A percentile compares a stretch with the other conserved stretches of the same genome.
These are phyloP conservation scores for Dendrocalamus latiflorus DNA, from an alignment of 202 grass and related monocot species.

Conservation along the genomic window DNA sequence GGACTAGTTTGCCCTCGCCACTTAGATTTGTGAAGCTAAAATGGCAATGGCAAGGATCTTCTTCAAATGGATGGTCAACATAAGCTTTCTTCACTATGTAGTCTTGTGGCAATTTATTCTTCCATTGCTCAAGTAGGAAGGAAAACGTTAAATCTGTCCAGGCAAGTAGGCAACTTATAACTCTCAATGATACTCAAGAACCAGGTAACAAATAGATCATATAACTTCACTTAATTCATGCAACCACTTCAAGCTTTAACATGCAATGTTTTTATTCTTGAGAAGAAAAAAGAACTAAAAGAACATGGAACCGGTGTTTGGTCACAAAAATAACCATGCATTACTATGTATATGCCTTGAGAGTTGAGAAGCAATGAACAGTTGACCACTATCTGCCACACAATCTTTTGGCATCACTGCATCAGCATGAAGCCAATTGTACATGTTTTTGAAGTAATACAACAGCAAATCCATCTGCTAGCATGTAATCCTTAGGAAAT, in stretches of 20 bases:
- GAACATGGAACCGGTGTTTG: neutral
- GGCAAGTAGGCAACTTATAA: constrained; percentile 24
- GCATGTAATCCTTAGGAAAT: neutral
- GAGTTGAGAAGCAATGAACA: constrained; percentile 1
- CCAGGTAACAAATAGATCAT: constrained; percentile 8
- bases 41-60: constrained; percentile 73
- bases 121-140: constrained; percentile 88
- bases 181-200: neutral
- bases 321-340: neutral
- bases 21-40: constrained; percentile 64
- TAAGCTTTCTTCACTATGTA: constrained; percentile 65
- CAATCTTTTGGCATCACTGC: neutral
- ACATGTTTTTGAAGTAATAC: constrained; percentile 14
- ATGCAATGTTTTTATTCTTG: neutral
- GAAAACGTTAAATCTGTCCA: constrained; percentile 85
- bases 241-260: neutral
- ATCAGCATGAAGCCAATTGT: constrained; percentile 1
- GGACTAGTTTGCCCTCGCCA: constrained; percentile 42
- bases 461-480: neutral
- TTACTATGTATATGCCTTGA: neutral
- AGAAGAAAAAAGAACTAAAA: constrained; percentile 19
- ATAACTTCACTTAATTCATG: constrained; percentile 4
- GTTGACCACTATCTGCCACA: neutral
- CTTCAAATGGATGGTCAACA: constrained; percentile 94
- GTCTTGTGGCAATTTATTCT: constrained; percentile 59